Evolutionary conservation across 768 basidiomycete species (phyloP).

Genomic region (Strobilomyces dryophilus): DNA sequence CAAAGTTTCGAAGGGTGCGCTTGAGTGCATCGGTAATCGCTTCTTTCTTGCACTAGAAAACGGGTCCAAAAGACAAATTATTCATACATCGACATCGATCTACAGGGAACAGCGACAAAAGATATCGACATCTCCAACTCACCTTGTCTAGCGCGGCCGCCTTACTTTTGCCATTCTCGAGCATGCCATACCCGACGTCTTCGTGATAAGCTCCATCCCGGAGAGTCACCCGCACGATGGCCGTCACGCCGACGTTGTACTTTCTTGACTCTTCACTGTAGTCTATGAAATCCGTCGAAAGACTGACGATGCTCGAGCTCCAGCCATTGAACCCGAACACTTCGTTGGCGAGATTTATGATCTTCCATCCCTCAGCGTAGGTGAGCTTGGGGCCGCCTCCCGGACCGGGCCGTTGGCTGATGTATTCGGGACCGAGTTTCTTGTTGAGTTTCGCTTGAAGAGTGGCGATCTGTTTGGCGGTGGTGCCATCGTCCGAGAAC

Average conservation of each 20-base stretch:
- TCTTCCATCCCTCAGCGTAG: slow-evolving; percentile 97
- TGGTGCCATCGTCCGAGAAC: slow-evolving; percentile 57
- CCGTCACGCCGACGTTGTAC: slow-evolving; percentile 74
- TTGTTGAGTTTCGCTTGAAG: slow-evolving; percentile 81
- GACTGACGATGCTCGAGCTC: slow-evolving; percentile 73
- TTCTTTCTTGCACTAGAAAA: slow-evolving; percentile 89
- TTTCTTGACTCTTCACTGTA: slow-evolving; percentile 60
- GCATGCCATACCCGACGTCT: slow-evolving; percentile 86
- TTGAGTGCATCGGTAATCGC: slow-evolving; percentile 95
- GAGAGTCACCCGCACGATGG: slow-evolving; percentile 83
- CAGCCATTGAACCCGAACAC: slow-evolving; percentile 98
- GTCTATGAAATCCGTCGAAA: slow-evolving; percentile 80
- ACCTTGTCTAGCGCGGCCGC: slow-evolving; percentile 91
- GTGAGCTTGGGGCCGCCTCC: slow-evolving; percentile 84
- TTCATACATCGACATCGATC: slow-evolving; percentile 4
- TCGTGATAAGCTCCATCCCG: slow-evolving; percentile 89
- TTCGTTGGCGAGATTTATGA: slow-evolving; percentile 96
- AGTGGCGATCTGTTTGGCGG: slow-evolving; percentile 50
- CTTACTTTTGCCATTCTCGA: slow-evolving; percentile 85
- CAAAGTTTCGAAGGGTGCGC: slow-evolving; percentile 86
- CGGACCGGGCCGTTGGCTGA: slow-evolving; percentile 86
- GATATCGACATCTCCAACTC: slow-evolving; percentile 16
- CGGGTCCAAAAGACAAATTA: neutral
- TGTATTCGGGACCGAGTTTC: slow-evolving; percentile 91
- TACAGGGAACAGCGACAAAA: neutral